A percentile compares a stretch with the other conserved stretches of the same genome.
Conservation (phyloP, 768 basidiomycete genomes). For the Agaricus bisporus region DNA sequence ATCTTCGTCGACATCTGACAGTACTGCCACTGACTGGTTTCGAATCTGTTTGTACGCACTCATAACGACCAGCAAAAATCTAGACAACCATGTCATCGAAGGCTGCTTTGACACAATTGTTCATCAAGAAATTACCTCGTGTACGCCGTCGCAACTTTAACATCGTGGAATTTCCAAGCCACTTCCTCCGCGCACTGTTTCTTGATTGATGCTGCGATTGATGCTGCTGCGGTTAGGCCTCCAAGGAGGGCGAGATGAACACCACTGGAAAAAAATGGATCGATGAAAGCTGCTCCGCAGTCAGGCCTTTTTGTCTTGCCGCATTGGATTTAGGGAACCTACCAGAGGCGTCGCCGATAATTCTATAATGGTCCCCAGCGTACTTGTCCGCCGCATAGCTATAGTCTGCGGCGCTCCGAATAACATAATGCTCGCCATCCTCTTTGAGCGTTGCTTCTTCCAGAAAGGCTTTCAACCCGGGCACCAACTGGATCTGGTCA, state of each 20-base stretch:
- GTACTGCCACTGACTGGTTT: constrained; percentile 29
- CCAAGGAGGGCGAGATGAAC: constrained; percentile 34
- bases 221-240: constrained; percentile 31
- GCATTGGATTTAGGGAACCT: neutral
- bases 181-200: constrained; percentile 23
- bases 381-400: constrained; percentile 27
- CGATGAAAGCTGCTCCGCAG: constrained; percentile 39
- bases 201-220: constrained; percentile 27
- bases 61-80: constrained; percentile 42
- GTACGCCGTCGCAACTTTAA: constrained; percentile 26
- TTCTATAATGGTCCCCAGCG: constrained; percentile 25
- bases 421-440: constrained; percentile 8
- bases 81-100: constrained; percentile 7
- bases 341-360: constrained; percentile 29
- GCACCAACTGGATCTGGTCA: constrained; percentile 21
- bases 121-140: constrained; percentile 20
- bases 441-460: constrained; percentile 21
- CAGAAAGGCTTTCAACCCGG: constrained; percentile 19
- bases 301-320: neutral
- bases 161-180: constrained; percentile 24
- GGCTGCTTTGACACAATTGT: neutral
- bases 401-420: constrained; percentile 28
- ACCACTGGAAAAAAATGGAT: constrained; percentile 57
- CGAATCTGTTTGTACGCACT: constrained; percentile 46
- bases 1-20: constrained; percentile 38